These are phyloP conservation scores for Triticum monococcum DNA, from an alignment of 176 grass and related monocot species.

Conservation along the genomic window DNA sequence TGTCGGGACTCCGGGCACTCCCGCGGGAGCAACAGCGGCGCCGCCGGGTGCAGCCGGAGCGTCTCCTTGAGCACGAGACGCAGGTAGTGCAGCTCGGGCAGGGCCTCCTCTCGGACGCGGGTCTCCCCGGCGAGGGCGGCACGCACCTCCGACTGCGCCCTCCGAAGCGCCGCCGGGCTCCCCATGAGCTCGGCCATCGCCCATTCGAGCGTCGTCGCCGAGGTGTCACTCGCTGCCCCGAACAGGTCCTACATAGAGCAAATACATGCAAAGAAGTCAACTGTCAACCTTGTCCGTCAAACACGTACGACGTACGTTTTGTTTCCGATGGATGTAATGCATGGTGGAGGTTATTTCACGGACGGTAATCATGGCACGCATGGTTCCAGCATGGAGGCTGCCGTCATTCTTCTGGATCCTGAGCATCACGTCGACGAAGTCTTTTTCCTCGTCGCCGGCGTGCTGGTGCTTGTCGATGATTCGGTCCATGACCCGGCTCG, in stretches of 20 bases:
- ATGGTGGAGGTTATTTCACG: neutral
- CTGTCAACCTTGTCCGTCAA: neutral
- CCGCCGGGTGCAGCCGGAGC: too few species aligned
- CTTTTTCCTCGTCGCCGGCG: constrained; percentile 22
- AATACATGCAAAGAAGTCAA: neutral
- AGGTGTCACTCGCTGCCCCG: constrained; percentile 25
- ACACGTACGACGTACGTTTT: neutral
- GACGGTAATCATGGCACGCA: constrained; percentile 34
- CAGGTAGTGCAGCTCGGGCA: constrained; percentile 14
- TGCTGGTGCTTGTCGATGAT: constrained; percentile 35
- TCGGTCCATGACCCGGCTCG: constrained; percentile 34
- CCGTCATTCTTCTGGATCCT: constrained; percentile 14
- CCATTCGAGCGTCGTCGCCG: neutral
- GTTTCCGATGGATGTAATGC: neutral
- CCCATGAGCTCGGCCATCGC: constrained; percentile 4
- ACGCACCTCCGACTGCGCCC: neutral
- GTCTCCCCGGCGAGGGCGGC: neutral
- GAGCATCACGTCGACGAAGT: neutral
- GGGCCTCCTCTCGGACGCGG: neutral
- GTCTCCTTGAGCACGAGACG: constrained; percentile 36
- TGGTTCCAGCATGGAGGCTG: constrained; percentile 23
- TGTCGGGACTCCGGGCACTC: neutral
- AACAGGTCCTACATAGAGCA: constrained; percentile 24
- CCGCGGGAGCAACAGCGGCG: neutral
- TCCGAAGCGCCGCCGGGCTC: neutral